These are phyloP conservation scores for Geotrichum restrictum DNA, from an alignment of 1,139 yeast species.

Conservation along the genomic window DNA sequence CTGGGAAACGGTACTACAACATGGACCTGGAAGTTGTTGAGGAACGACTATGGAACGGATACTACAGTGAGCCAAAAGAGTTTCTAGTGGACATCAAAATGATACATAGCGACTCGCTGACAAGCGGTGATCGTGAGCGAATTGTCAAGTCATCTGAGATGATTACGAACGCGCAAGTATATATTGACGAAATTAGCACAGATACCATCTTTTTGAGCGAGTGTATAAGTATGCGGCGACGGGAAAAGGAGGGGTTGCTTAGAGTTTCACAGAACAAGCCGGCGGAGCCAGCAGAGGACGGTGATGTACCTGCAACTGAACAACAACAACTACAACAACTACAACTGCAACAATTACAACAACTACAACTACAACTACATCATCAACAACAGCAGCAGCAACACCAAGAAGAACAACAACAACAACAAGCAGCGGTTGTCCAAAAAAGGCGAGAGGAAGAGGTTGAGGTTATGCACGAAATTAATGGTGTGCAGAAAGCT, in stretches of 20 bases:
- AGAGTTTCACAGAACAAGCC: not conserved
- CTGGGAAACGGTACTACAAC: slow-evolving; percentile 71
- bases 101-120: slow-evolving; percentile 74
- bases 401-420: too few species aligned
- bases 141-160: slow-evolving; percentile 90
- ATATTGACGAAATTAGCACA: slow-evolving; percentile 74
- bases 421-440: not conserved
- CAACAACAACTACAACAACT: too few species aligned
- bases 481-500: too few species aligned
- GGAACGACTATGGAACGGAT: slow-evolving; percentile 96
- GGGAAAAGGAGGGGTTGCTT: slow-evolving; percentile 47
- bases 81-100: slow-evolving; percentile 77
- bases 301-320: too few species aligned
- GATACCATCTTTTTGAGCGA: slow-evolving; percentile 66
- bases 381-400: too few species aligned
- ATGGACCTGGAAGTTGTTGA: slow-evolving; percentile 94
- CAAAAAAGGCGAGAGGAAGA: not conserved
- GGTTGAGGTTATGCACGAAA: not conserved
- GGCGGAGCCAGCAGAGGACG: not conserved
- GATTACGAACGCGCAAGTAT: slow-evolving; percentile 94
- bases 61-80: slow-evolving; percentile 87
- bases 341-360: too few species aligned
- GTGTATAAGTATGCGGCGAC: slow-evolving; percentile 66
- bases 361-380: too few species aligned
- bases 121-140: slow-evolving; percentile 78